Base-by-base conservation (phyloP, 192 early-diverging fungal species). In the Endogone sp. region DNA sequence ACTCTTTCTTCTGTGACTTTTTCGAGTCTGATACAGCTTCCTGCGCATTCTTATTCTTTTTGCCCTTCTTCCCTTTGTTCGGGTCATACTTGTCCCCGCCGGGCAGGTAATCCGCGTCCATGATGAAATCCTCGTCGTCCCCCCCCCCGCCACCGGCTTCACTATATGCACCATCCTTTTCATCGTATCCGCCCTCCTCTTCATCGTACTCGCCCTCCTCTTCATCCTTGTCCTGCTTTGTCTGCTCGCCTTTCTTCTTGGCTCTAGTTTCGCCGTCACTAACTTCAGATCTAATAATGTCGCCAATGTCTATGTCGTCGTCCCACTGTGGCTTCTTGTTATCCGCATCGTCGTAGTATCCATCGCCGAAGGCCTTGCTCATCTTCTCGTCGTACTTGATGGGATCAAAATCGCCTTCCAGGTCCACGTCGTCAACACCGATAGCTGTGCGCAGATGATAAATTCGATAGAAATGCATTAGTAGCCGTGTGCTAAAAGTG, bases 361-460 rank as follows among this genome's bases (percentile, higher is more conserved):
- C 72, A 56, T 93, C 88, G 66, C 87, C 79, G 75, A 97, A 95
- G 29, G 92, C 79, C 58, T 80, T 75, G 25, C 82, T 74, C 95
- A 99, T 99, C 81, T 93, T 86, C 69, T 81, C 62, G 73, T 97
- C 96, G 75, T 92, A 94, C 70, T 91, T 86, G 4, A 82, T 79
- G 2, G 94, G 92, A 74, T 97, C 94, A 82, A 96, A 98, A 23
- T 99, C 96, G n/a, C 85, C 90, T 56, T 96, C 92, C 37, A 98
- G 75, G 80, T 94, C 92, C 26, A 95, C 70, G 21, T 90, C 81
- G 28, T 94, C 90, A 56, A 97, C 83, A 30, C 88, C 91, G 65
- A 88, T 82, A 2, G 66, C 78, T 85, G 64, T 29, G 58, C 27
- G 59, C 6, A 24, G 57, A 68, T 23, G 64, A 54, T 37, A 16